These are phyloP conservation scores for Choricystis sp. DNA, from an alignment of 139 green algal genomes.

Conservation along the genomic window DNA sequence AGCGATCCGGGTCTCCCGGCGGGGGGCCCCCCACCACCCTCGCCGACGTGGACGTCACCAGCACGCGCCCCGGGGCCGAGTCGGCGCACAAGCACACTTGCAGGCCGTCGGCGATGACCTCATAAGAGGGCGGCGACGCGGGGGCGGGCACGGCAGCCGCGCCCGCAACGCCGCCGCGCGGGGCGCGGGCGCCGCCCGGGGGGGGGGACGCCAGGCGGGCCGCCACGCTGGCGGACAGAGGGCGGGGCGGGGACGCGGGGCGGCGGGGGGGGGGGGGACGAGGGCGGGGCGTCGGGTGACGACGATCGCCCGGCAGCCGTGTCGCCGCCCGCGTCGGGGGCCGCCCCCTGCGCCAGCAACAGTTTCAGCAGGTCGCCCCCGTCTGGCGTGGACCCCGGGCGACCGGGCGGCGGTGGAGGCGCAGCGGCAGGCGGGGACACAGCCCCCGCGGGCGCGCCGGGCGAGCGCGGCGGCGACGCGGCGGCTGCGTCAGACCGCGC, in stretches of 20 bases:
- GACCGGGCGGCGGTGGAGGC: neutral
- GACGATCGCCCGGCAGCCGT: no score
- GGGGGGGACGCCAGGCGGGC: neutral
- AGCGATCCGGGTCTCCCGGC: neutral
- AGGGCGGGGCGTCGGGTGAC: no score
- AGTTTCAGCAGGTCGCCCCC: slow-evolving; percentile 17
- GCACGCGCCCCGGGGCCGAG: slow-evolving; percentile 21
- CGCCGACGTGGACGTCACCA: slow-evolving; percentile 39
- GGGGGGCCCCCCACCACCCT: slow-evolving; percentile 22
- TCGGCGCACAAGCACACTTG: slow-evolving; percentile 7
- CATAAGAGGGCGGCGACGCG: slow-evolving; percentile 14
- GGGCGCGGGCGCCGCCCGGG: neutral
- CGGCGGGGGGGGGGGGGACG: no score
- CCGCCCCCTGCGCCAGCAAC: slow-evolving; percentile 15
- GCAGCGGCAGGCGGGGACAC: neutral
- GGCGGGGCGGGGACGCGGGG: neutral
- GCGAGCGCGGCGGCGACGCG: neutral
- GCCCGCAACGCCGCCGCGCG: neutral
- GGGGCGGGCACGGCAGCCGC: neutral
- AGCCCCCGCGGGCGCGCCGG: neutral
- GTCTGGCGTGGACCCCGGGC: neutral
- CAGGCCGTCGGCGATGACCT: slow-evolving; percentile 3
- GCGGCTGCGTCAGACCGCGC: neutral
- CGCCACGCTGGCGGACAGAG: neutral
- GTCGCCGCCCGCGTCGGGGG: neutral